A percentile compares a stretch with the other conserved stretches of the same genome.
These are phyloP conservation scores for Leccinum subrobustum DNA, from an alignment of 1,284 basidiomycete genomes.

Conservation along the genomic window DNA sequence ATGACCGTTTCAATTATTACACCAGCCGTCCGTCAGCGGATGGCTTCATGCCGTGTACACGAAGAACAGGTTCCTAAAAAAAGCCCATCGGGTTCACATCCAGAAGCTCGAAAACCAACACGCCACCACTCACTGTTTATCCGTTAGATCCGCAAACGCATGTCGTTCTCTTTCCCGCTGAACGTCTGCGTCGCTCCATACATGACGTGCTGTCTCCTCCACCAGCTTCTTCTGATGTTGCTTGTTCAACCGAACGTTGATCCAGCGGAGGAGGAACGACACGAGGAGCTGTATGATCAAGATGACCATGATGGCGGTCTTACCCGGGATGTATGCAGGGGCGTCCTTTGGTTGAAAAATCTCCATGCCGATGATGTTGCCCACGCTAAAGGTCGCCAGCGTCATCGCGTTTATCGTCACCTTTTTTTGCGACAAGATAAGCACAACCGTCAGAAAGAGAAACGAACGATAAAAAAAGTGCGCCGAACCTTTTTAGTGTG, in stretches of 20 bases:
- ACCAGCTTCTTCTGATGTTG: conserved; percentile 16
- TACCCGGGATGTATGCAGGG: conserved; percentile 36
- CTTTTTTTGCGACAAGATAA: conserved; percentile 12
- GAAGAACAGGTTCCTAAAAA: background rate
- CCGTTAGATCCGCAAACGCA: conserved; percentile 39
- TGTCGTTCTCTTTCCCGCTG: conserved; percentile 31
- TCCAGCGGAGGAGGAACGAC: conserved; percentile 23
- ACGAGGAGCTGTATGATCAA: conserved; percentile 24
- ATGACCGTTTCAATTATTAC: background rate
- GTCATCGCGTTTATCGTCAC: conserved; percentile 36
- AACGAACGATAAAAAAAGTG: background rate
- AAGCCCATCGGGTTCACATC: conserved; percentile 4
- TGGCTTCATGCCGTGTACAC: background rate
- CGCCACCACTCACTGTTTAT: conserved; percentile 27
- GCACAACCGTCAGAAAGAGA: background rate
- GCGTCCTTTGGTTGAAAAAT: conserved; percentile 37
- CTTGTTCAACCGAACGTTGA: conserved; percentile 28
- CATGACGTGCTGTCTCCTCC: conserved; percentile 22
- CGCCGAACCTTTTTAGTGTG: conserved; percentile 62
- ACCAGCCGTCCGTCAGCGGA: background rate
- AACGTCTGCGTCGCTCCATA: conserved; percentile 36
- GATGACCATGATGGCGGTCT: conserved; percentile 33
- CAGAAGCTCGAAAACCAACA: background rate
- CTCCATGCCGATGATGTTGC: conserved; percentile 35
- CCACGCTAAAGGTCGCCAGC: conserved; percentile 29